phyloP scores from a whole-genome alignment of 1,139 yeast genomes.

The Yamadazyma buinensis region DNA sequence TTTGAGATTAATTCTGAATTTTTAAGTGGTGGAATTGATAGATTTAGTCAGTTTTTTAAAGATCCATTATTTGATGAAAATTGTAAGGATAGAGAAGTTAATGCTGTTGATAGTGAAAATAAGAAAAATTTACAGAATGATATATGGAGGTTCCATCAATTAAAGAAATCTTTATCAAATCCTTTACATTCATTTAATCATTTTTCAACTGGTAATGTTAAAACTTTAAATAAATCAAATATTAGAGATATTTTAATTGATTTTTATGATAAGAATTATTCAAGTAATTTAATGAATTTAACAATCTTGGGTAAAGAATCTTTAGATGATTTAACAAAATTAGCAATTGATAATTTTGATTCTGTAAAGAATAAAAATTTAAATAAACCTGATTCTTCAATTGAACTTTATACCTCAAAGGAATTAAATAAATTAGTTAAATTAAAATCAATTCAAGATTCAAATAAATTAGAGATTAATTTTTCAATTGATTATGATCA shows the following conservation, averaged over 20 bases:
- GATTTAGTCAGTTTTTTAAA: slow-evolving; percentile 91
- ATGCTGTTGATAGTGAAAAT: slow-evolving; percentile 94
- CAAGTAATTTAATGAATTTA: slow-evolving; percentile 80
- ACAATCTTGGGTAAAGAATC: slow-evolving; percentile 82
- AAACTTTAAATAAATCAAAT: slow-evolving; percentile 54
- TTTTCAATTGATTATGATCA: slow-evolving; percentile 77
- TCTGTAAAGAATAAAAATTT: slow-evolving; percentile 55
- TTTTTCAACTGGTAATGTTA: slow-evolving; percentile 70
- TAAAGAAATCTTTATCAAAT: slow-evolving; percentile 72
- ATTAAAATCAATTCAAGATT: slow-evolving; percentile 82
- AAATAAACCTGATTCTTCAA: slow-evolving; percentile 45
- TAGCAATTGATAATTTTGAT: slow-evolving; percentile 71
- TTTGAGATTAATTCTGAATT: slow-evolving; percentile 78
- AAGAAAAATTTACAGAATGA: slow-evolving; percentile 91
- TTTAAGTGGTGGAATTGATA: slow-evolving; percentile 82
- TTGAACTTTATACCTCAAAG: slow-evolving; percentile 29
- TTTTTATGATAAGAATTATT: slow-evolving; percentile 60
- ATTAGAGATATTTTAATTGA: slow-evolving; percentile 64
- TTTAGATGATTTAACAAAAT: slow-evolving; percentile 61
- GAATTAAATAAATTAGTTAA: slow-evolving; percentile 54
- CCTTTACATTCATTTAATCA: slow-evolving; percentile 70
- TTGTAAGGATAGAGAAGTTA: slow-evolving; percentile 87
- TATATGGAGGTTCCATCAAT: slow-evolving; percentile 81
- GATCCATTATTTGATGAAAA: slow-evolving; percentile 74
- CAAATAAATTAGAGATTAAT: slow-evolving; percentile 59